Evolutionary conservation across 495 filamentous ascomycete genomes (phyloP), one percentile per base, ranked within the genome.

Genomic region (Trichoderma virens): DNA sequence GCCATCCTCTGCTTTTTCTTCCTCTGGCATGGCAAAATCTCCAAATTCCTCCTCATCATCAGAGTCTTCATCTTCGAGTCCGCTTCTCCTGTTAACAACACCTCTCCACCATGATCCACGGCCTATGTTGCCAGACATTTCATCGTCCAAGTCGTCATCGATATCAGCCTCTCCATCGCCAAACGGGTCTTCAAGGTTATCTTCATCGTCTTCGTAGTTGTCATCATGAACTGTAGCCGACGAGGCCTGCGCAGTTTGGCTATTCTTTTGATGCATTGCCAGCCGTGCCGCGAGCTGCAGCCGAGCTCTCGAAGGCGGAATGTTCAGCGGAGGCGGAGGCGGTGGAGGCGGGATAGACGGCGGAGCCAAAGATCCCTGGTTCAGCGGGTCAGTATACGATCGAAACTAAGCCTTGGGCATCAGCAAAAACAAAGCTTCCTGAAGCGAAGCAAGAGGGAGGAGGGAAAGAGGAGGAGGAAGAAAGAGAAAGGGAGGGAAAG

Each of bases 231-330:
- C n/a, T 41, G 38, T 25, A 23, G 41, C 62, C n/a, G 43, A 31
- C 2, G 75, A 66, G 0, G 75, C 72, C 14, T 73, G 66, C 7
- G 73, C 69, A 13, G 74, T 72, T 11, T 80, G 80, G 69, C 86
- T 86, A 66, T 88, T 86, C 67, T 88, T 88, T n/a, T 62, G 38
- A 66, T 92, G 90, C 69, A 89, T 82, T 16, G 92, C 92, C 1
- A 97, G 84, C 25, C 91, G 86, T 32, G 87, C 89, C 32, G 90
- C 91, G 20, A 97, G 81, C 74, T 95, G 92, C 23, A 91, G 82
- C 20, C 92, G 86, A 23, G 92, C 92, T n/a, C 92, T 84, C 2
- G 91, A 93, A 2, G 92, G 92, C 11, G 89, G 88, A 27, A 92
- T 84, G 69, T 92, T 91, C 39, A 90, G 80, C 5, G 88, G 87